Conservation (phyloP, 169 alveolate species). For the Miamiensis avidus region DNA sequence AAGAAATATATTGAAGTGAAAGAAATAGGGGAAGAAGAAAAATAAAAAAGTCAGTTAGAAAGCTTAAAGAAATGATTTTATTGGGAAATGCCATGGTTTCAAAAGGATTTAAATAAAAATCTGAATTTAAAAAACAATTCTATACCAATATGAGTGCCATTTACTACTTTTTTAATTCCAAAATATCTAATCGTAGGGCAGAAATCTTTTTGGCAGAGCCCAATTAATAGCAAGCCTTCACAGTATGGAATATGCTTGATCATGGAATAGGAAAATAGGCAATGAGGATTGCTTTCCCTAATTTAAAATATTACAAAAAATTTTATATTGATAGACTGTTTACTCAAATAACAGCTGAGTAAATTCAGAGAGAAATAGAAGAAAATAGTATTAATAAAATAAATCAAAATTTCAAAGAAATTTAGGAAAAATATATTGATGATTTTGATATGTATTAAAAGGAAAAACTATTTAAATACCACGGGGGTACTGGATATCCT, state of each 20-base stretch:
- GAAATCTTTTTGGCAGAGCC: constrained; percentile 39
- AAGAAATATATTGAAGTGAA: too few relatives aligned
- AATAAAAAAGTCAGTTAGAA: background rate
- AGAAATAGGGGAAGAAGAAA: background rate
- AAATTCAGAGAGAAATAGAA: background rate
- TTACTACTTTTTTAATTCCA: constrained; percentile 30
- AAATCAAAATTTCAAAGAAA: background rate
- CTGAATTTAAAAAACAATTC: too few relatives aligned
- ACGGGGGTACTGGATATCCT: background rate
- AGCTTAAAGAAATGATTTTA: too few relatives aligned
- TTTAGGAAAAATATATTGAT: background rate
- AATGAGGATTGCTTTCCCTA: constrained; percentile 1
- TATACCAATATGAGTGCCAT: constrained; percentile 11
- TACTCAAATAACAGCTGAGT: background rate
- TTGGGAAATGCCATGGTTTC: background rate
- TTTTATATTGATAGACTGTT: background rate
- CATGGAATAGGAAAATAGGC: background rate
- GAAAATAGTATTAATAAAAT: background rate
- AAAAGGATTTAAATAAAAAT: background rate
- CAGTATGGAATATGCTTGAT: constrained; percentile 20
- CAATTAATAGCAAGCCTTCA: constrained; percentile 11
- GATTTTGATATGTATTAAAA: background rate
- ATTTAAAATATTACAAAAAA: background rate
- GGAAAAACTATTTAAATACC: background rate
- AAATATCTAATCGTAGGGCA: constrained; percentile 31